Evolutionary conservation across 768 basidiomycete genomes (phyloP), one percentile per base, ranked within the genome.

Genomic region (Mrakia blollopis): DNA sequence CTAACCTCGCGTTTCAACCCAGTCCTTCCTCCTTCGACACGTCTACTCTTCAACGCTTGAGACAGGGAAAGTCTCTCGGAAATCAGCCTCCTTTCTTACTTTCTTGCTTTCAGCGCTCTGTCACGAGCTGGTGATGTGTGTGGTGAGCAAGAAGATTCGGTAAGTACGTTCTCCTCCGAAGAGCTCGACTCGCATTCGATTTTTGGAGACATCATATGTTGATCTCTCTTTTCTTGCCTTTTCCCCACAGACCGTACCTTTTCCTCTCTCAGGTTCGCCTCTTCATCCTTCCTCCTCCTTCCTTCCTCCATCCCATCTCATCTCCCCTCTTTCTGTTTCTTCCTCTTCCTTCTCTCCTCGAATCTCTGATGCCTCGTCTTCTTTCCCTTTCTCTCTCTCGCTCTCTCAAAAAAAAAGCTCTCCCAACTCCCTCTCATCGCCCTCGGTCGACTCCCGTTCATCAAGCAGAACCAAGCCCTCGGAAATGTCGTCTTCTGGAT

Each of bases 101-200:
- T 99, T 99, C 86, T 83, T 96, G 7, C 85, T 98, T 67, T 94
- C 92, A 75, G 96, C 96, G 0, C 88, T 88, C 73, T 91, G 89
- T 44, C 96, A 99, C 80, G 97, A 98, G 82, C 86, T 99, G 41
- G 94, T 98, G 75, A 99, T 99, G 97, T 89, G 90, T 3, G 87
- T 98, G 73, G 96, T 98, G 21, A 94, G 93, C 30, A 89, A 91
- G 81, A 99, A 99, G 86, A 87, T 98, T 77, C 86, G 91, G 92
- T 91, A 21, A 9, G 47, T n/a, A n/a, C n/a, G n/a, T n/a, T n/a
- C n/a, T 50, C 18, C 47, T 14, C 1, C 14, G 47, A 50, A 16
- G 10, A 0, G 3, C 44, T 44, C 10, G 44, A 11, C 14, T 44
- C 44, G 44, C 10, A 11, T 41, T 41, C 39, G 39, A 41, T 41